A percentile compares a stretch with the other conserved stretches of the same genome.
Evolutionary conservation across 148 eudicot genomes (phyloP).

Genomic region (Arbutus unedo): DNA sequence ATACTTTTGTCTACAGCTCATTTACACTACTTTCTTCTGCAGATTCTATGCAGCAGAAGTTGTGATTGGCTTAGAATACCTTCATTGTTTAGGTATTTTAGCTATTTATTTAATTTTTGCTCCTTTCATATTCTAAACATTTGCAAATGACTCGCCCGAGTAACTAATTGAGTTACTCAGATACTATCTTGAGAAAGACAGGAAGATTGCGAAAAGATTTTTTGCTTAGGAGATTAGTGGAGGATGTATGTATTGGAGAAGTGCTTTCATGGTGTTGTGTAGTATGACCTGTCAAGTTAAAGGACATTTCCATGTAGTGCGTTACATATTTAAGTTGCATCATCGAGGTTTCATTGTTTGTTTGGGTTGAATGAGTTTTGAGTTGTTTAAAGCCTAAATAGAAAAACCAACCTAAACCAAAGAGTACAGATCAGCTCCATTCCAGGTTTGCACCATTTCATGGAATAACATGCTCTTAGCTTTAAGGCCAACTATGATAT

Average conservation of each 20-base stretch:
- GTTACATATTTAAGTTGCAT: too few species aligned
- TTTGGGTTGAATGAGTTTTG: too few species aligned
- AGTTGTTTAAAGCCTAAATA: too few species aligned
- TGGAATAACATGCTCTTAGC: too few species aligned
- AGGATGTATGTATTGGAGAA: not conserved
- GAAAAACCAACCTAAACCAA: too few species aligned
- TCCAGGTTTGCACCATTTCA: too few species aligned
- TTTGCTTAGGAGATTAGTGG: not conserved
- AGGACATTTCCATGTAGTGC: too few species aligned
- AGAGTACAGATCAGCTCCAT: too few species aligned
- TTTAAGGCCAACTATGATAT: too few species aligned
- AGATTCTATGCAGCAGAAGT: constrained; percentile 99
- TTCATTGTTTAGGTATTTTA: constrained; percentile 89
- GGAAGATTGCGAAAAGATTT: not conserved
- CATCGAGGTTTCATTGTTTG: too few species aligned
- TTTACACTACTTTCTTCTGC: constrained; percentile 21
- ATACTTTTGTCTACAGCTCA: not conserved
- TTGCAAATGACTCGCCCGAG: not conserved
- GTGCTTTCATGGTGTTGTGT: not conserved
- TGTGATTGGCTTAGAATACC: constrained; percentile 90
- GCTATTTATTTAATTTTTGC: not conserved
- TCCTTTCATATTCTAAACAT: not conserved
- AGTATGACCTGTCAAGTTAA: not conserved
- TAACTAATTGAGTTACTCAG: constrained; percentile 3
- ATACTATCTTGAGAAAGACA: not conserved